Base-by-base conservation (phyloP, 2,329 filamentous ascomycete species). In the Hymenoscyphus salicellus region DNA sequence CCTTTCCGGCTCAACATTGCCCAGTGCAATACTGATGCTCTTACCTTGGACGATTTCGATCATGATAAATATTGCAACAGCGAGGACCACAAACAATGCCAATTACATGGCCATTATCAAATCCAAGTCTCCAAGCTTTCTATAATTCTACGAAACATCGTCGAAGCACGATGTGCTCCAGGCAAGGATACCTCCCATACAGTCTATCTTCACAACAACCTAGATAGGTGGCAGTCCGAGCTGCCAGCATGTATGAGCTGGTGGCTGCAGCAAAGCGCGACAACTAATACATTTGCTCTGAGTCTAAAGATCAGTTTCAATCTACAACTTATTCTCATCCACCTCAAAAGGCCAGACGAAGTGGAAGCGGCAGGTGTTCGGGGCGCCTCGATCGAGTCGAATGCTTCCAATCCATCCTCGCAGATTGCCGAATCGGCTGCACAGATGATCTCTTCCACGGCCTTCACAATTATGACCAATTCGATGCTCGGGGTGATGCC, bases 1-100 rank as follows among this genome's bases (percentile, higher is more conserved):
- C 61, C 61, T 63, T 63, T 30, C 43, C 61, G 61, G 26, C 61
- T 63, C 55, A 63, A 63, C 55, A 63, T 63, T 38, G 61, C 36
- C 17, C 61, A 63, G 61, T 63, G 61, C 55, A 38, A 63, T 46
- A 63, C 61, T 26, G 43, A 57, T 61, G 28, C 33, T n/a, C 33
- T 46, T 43, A 57, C 23, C 62, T 17, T 43, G 38, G 28, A 36
- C 11, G 56, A 58, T 58, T 58, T 58, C 56, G 56, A 58, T 14
- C 32, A 58, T 58, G 56, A 58, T n/a, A 36, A 63, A 59, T 11
- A 58, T 14, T 63, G 61, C 26, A 33, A 32, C 32, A 60, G 36
- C n/a, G 30, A 63, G 32, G 61, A 63, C 41, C 61, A 63, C 59
- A 41, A 11, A 38, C 59, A 58, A 33, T 63, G 61, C 33, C 55